Evolutionary conservation across 2,329 filamentous ascomycete genomes (phyloP).

Genomic region (Biscogniauxia sp.): DNA sequence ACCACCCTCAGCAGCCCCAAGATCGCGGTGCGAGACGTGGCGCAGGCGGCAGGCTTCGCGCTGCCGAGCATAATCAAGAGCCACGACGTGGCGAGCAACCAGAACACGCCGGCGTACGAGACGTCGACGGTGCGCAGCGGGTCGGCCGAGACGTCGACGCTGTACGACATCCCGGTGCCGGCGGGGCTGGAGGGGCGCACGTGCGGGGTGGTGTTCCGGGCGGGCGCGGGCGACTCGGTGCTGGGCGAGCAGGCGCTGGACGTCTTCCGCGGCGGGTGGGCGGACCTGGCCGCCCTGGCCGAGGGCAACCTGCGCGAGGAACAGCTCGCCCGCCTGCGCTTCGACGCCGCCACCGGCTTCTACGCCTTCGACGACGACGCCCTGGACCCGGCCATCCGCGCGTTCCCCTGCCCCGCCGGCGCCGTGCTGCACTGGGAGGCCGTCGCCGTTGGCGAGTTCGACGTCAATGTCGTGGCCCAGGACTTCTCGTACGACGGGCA

Average conservation of each 20-base stretch:
- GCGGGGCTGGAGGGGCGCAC: constrained; percentile 20
- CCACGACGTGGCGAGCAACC: constrained; percentile 23
- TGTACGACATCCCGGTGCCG: constrained; percentile 29
- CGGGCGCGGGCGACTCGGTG: constrained; percentile 14
- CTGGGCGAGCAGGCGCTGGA: constrained; percentile 19
- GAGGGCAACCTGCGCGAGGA: constrained; percentile 25
- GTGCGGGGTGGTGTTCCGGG: constrained; percentile 24
- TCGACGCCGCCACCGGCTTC: constrained; percentile 17
- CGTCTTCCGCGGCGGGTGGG: constrained; percentile 26
- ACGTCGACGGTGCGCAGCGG: constrained; percentile 20
- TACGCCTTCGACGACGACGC: constrained; percentile 23
- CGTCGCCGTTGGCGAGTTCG: constrained; percentile 23
- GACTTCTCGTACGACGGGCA: constrained; percentile 18
- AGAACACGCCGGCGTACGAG: constrained; percentile 5
- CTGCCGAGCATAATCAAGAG: constrained; percentile 26
- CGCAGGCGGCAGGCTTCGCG: constrained; percentile 15
- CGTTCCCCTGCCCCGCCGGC: constrained; percentile 26
- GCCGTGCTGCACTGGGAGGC: constrained; percentile 25
- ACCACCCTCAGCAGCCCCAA: constrained; percentile 18
- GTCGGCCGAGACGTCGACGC: constrained; percentile 22
- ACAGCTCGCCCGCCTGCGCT: constrained; percentile 23
- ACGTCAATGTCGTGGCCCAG: constrained; percentile 23
- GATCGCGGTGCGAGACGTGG: constrained; percentile 4
- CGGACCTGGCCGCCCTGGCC: constrained; percentile 24
- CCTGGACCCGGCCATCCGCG: constrained; percentile 17